Percentiles rank a stretch among this genome's conserved stretches.
phyloP scores from a whole-genome alignment of 768 basidiomycete genomes.

The Candolleomyces aberdarensis region DNA sequence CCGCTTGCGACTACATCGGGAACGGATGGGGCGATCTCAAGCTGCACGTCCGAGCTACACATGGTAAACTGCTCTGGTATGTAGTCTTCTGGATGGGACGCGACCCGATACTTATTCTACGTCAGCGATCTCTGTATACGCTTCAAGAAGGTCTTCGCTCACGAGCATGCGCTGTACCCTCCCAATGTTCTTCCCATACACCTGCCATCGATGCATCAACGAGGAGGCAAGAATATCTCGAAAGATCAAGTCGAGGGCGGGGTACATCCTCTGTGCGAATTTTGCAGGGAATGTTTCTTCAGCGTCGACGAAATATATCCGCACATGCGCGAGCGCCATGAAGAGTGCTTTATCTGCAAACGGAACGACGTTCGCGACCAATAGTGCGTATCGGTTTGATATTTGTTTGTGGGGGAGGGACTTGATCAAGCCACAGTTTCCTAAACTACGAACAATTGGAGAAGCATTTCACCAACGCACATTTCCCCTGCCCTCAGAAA shows the following conservation, averaged over 20 bases:
- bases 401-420: neutral
- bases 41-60: slow-evolving; percentile 72
- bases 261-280: slow-evolving; percentile 77
- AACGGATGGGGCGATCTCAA: slow-evolving; percentile 90
- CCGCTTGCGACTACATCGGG: slow-evolving; percentile 78
- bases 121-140: slow-evolving; percentile 81
- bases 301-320: slow-evolving; percentile 89
- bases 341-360: slow-evolving; percentile 96
- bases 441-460: slow-evolving; percentile 76
- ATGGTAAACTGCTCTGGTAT: slow-evolving; percentile 81
- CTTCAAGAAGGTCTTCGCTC: slow-evolving; percentile 90
- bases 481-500: slow-evolving; percentile 74
- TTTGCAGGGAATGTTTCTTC: slow-evolving; percentile 93
- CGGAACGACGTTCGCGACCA: slow-evolving; percentile 74
- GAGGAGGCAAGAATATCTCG: slow-evolving; percentile 32
- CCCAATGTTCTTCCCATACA: slow-evolving; percentile 60
- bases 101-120: neutral
- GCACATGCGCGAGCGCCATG: slow-evolving; percentile 92
- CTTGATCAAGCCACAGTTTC: slow-evolving; percentile 49
- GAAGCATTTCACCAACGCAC: slow-evolving; percentile 68
- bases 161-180: slow-evolving; percentile 88
- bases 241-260: slow-evolving; percentile 68
- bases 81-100: slow-evolving; percentile 18
- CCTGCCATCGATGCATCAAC: slow-evolving; percentile 64
- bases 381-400: slow-evolving; percentile 60